Percentiles rank a stretch among this genome's conserved stretches.
Conservation (phyloP, 2,329 filamentous ascomycete species). For the Neofusicoccum ribis region DNA sequence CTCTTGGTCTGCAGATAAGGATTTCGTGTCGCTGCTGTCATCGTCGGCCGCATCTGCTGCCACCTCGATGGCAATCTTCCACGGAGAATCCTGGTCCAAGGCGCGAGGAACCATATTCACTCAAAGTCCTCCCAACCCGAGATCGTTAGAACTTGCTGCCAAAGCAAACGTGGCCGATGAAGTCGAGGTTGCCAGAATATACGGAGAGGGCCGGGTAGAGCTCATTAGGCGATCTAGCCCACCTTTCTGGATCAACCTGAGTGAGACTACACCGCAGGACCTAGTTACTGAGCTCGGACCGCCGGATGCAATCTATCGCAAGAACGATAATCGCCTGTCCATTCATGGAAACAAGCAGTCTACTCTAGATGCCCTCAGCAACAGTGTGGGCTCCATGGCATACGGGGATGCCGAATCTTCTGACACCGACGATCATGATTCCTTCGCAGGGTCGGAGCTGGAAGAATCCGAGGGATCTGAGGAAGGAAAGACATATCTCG, state of each 20-base stretch:
- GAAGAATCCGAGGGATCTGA: constrained; percentile 52
- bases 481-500: constrained; percentile 24
- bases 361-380: constrained; percentile 34
- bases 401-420: constrained; percentile 31
- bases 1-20: constrained; percentile 72
- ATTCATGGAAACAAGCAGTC: constrained; percentile 61
- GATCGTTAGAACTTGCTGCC: constrained; percentile 66
- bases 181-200: constrained; percentile 74
- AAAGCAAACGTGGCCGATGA: constrained; percentile 79
- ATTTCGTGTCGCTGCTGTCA: constrained; percentile 84
- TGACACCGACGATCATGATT: constrained; percentile 27
- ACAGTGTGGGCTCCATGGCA: constrained; percentile 1
- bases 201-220: constrained; percentile 77
- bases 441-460: constrained; percentile 50
- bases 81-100: constrained; percentile 86
- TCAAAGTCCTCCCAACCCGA: constrained; percentile 69
- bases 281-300: constrained; percentile 87
- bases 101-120: constrained; percentile 76
- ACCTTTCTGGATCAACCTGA: constrained; percentile 71
- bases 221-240: constrained; percentile 69
- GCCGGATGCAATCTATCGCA: constrained; percentile 90
- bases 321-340: constrained; percentile 83
- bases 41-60: constrained; percentile 75
- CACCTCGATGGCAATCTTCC: constrained; percentile 86
- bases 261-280: constrained; percentile 89